phyloP scores from a whole-genome alignment of 1,284 basidiomycete genomes.

The Cryptococcus sp. region DNA sequence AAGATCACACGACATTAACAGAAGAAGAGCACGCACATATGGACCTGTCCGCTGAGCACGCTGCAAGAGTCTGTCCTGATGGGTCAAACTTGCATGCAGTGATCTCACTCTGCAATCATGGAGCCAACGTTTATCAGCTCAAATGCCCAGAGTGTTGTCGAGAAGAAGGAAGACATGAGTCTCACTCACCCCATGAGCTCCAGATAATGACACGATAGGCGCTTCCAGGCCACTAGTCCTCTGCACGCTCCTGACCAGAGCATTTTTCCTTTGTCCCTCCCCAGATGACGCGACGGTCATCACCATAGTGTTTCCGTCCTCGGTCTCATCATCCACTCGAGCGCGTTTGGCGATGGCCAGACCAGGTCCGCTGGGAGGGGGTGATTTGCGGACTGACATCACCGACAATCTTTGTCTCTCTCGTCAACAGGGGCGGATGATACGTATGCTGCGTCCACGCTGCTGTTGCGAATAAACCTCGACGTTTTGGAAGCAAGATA shows the following conservation, averaged over 20 bases:
- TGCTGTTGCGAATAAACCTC: background rate
- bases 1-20: background rate
- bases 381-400: conserved; percentile 50
- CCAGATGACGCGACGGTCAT: conserved; percentile 50
- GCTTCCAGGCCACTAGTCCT: conserved; percentile 51
- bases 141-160: background rate
- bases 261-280: conserved; percentile 49
- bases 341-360: conserved; percentile 51
- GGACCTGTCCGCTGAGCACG: conserved; percentile 49
- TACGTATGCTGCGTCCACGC: background rate
- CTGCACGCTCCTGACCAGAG: conserved; percentile 47
- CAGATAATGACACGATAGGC: conserved; percentile 47
- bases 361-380: conserved; percentile 45
- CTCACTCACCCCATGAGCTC: conserved; percentile 49
- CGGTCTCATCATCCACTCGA: conserved; percentile 44
- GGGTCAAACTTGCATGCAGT: conserved; percentile 53
- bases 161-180: background rate
- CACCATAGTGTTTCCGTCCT: conserved; percentile 26
- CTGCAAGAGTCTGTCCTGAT: conserved; percentile 51
- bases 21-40: conserved; percentile 43
- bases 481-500: background rate
- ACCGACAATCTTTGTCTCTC: background rate
- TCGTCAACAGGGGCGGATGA: too few species aligned
- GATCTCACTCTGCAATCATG: conserved; percentile 46
- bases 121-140: background rate